A percentile compares a stretch with the other conserved stretches of the same genome.
Conservation (phyloP, 2,329 filamentous ascomycete species). For the Eutypa lata region DNA sequence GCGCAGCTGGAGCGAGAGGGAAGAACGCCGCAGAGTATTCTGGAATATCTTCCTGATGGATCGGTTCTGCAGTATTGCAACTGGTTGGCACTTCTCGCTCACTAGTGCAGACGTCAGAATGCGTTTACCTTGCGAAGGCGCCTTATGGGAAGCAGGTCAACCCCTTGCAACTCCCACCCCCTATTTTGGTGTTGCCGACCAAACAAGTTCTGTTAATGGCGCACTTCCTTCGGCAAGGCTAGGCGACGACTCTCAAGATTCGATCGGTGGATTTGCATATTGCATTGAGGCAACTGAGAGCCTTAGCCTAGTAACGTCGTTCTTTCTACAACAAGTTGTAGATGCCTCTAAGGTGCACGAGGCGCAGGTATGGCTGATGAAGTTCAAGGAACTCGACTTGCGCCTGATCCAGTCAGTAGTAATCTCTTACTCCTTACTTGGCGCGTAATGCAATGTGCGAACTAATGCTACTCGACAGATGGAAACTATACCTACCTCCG, state of each 20-base stretch:
- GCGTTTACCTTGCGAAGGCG: slow-evolving; percentile 36
- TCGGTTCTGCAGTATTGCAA: slow-evolving; percentile 37
- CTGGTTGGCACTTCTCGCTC: slow-evolving; percentile 35
- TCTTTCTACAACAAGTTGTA: slow-evolving; percentile 42
- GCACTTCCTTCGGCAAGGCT: background rate
- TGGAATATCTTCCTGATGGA: slow-evolving; percentile 36
- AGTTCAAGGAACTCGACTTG: slow-evolving; percentile 47
- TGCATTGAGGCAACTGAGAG: slow-evolving; percentile 45
- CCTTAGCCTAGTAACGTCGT: slow-evolving; percentile 40
- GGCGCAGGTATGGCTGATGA: slow-evolving; percentile 40
- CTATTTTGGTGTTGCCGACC: too few species aligned
- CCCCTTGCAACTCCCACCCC: too few species aligned
- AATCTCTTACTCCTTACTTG: too few species aligned
- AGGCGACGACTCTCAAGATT: slow-evolving; percentile 36
- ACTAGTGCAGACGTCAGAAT: slow-evolving; percentile 30
- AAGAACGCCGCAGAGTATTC: slow-evolving; percentile 33
- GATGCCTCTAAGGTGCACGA: slow-evolving; percentile 36
- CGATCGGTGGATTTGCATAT: slow-evolving; percentile 44
- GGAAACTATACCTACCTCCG: slow-evolving; percentile 8
- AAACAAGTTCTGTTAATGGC: too few species aligned
- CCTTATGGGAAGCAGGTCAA: slow-evolving; percentile 29
- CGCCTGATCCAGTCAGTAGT: slow-evolving; percentile 43
- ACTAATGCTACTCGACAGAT: too few species aligned
- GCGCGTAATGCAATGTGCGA: too few species aligned
- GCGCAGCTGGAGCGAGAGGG: slow-evolving; percentile 31